Base-by-base conservation (phyloP, 257 asterid genomes). In the Rhazya stricta region DNA sequence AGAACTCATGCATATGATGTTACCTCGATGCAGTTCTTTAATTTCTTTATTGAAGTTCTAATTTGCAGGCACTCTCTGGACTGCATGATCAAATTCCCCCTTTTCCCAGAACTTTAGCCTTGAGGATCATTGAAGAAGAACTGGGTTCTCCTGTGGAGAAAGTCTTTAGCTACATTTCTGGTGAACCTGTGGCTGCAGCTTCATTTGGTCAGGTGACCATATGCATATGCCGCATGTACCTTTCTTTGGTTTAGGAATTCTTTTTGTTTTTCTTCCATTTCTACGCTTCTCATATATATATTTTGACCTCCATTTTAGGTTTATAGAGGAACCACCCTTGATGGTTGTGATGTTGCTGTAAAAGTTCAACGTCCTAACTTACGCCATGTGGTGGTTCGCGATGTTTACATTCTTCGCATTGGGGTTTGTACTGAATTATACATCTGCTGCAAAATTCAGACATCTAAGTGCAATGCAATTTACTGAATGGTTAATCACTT, bases 151-250 rank as follows among this genome's bases (percentile, higher is more conserved):
- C 97, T 2, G 81, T 82, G 53, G 84, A 82, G 61, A 76, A 80
- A 69, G 71, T 79, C 84, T 94, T 92, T 81, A 89, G 96, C 87
- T 81, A 79, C 82, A 51, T 94, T 79, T 92, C 99, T 73, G 96
- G 84, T 82, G 89, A 90, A 76, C 97, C 99, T 65, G 94, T 92
- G n/a, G 99, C 97, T 84, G 97, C 97, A 80, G 99, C 99, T 87
- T 94, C 99, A 82, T 94, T 94, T 83, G 99, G 99, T 78, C 99
- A 94, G 99, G 99, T 94, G 76, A 69, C 66, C 21, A 62, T 39
- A 32, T 67, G 25, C 66, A 58, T 57, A 66, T 79, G 73, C 27
- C 42, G n/a, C 54, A n/a, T 21, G 73, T 50, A 27, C 8, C 13
- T 15, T 53, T 63, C 72, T 65, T 16, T 71, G 42, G 9, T 69